These are phyloP conservation scores for Pueraria montana DNA, from an alignment of 306 rosid species.

Conservation along the genomic window DNA sequence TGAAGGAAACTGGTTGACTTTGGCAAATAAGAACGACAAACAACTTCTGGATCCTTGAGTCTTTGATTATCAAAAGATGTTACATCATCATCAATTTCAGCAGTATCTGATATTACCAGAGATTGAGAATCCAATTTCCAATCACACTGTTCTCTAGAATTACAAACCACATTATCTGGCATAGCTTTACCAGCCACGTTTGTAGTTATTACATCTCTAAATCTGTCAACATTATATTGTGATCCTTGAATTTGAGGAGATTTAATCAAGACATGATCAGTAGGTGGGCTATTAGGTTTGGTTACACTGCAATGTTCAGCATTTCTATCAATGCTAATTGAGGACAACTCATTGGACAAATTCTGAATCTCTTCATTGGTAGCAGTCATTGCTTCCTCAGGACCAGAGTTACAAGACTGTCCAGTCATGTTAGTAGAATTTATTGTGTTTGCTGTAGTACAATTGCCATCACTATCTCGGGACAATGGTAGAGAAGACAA, in stretches of 20 bases:
- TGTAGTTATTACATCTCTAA: slow-evolving; percentile 53
- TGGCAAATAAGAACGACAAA: slow-evolving; percentile 68
- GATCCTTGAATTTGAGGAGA: slow-evolving; percentile 60
- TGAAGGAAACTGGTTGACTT: slow-evolving; percentile 62
- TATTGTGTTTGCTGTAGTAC: slow-evolving; percentile 53
- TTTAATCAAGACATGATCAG: slow-evolving; percentile 56
- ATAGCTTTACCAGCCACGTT: slow-evolving; percentile 50
- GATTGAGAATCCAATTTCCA: slow-evolving; percentile 64
- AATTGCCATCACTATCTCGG: slow-evolving; percentile 65
- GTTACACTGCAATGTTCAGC: slow-evolving; percentile 52
- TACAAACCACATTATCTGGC: slow-evolving; percentile 51
- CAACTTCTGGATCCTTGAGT: slow-evolving; percentile 92
- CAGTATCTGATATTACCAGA: slow-evolving; percentile 42
- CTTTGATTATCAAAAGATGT: slow-evolving; percentile 89
- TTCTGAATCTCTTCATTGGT: slow-evolving; percentile 68
- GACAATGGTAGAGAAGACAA: slow-evolving; percentile 57
- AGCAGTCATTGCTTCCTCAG: slow-evolving; percentile 61
- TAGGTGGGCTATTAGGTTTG: slow-evolving; percentile 55
- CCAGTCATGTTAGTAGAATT: slow-evolving; percentile 54
- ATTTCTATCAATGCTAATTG: slow-evolving; percentile 58
- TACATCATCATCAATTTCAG: slow-evolving; percentile 85
- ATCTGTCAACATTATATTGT: slow-evolving; percentile 57
- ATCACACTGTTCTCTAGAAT: slow-evolving; percentile 65
- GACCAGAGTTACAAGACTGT: slow-evolving; percentile 63
- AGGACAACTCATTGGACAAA: slow-evolving; percentile 70